Base-by-base conservation (phyloP, 345 rosid species). In the Leavenworthia alabamica region DNA sequence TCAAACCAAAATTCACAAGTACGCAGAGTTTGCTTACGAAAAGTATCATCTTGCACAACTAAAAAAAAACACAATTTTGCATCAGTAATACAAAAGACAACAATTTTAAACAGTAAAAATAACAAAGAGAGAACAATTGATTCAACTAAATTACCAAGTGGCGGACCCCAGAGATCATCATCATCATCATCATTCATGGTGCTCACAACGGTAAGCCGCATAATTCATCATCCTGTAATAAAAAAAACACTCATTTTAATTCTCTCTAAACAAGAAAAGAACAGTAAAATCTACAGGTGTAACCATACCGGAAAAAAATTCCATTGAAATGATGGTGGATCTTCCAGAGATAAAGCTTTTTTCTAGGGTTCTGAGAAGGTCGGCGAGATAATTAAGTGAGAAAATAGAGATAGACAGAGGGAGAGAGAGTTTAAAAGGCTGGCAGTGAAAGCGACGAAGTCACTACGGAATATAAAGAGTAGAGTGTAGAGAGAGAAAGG, bases 121-220 rank as follows among this genome's bases (percentile, higher is more conserved):
- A 20, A 60, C 12, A 24, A 8, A 63, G n/a, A 4, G 10, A 51
- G 27, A 58, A 64, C 28, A 37, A 73, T 24, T 12, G 23, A 56
- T 29, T 28, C 16, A 62, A 39, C 74, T 73, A 19, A 52, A 60
- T 11, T 62, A 73, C 62, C 53, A 52, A 56, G 22, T 62, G 85
- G 74, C 45, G 82, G 78, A 62, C 81, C 83, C 91, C 91, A 83
- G 55, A 83, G 81, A 65, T 81, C 85, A 67, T 67, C 66, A 51
- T 47, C 74, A 28, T 68, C 80, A 67, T 67, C 66, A 51, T 47
- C 74, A 28, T 68, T 79, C 86, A 78, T 81, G 9, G 42, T 37
- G 40, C 67, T 45, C 42, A 54, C 37, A 40, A 54, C 52, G 15
- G 14, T 13, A 29, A 62, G 50, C 22, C 22, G 22, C 22, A 20